A percentile compares a stretch with the other conserved stretches of the same genome.
phyloP scores from a whole-genome alignment of 1,139 yeast genomes.

The Arxiozyma slooffiae region DNA sequence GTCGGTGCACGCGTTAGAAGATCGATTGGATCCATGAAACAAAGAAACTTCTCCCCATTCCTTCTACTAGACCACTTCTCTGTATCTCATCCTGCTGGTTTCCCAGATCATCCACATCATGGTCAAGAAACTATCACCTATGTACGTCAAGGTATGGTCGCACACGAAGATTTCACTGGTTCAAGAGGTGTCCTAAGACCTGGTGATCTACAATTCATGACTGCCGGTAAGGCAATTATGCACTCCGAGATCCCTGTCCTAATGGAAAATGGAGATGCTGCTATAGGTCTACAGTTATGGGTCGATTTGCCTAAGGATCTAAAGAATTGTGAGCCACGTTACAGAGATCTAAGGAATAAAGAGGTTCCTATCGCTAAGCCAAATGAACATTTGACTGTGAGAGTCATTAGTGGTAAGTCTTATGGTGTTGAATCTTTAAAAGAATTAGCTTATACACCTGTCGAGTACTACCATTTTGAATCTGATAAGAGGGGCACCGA shows the following conservation, averaged over 20 bases:
- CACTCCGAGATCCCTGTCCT: slow-evolving; percentile 82
- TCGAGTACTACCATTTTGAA: slow-evolving; percentile 60
- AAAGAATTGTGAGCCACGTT: slow-evolving; percentile 65
- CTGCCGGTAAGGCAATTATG: slow-evolving; percentile 84
- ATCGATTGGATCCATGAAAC: slow-evolving; percentile 59
- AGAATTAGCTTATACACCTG: slow-evolving; percentile 78
- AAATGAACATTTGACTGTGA: slow-evolving; percentile 59
- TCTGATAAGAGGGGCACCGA: slow-evolving; percentile 56
- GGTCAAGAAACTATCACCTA: slow-evolving; percentile 86
- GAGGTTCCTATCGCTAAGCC: slow-evolving; percentile 68
- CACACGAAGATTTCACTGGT: slow-evolving; percentile 91
- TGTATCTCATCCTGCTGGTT: slow-evolving; percentile 58
- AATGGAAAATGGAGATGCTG: slow-evolving; percentile 45
- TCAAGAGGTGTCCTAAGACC: slow-evolving; percentile 64
- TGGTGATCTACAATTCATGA: slow-evolving; percentile 91
- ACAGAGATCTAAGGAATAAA: slow-evolving; percentile 61
- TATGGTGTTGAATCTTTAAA: slow-evolving; percentile 66
- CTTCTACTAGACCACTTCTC: slow-evolving; percentile 74
- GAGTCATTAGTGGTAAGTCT: slow-evolving; percentile 65
- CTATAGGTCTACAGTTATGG: slow-evolving; percentile 81
- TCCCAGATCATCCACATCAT: slow-evolving; percentile 89
- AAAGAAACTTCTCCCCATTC: slow-evolving; percentile 74
- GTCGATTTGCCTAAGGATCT: slow-evolving; percentile 71
- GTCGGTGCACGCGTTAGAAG: slow-evolving; percentile 80
- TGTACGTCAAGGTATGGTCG: slow-evolving; percentile 63